A percentile compares a stretch with the other conserved stretches of the same genome.
Conservation (phyloP, 305 asterid genomes). For the Caryopteris hybrid region DNA sequence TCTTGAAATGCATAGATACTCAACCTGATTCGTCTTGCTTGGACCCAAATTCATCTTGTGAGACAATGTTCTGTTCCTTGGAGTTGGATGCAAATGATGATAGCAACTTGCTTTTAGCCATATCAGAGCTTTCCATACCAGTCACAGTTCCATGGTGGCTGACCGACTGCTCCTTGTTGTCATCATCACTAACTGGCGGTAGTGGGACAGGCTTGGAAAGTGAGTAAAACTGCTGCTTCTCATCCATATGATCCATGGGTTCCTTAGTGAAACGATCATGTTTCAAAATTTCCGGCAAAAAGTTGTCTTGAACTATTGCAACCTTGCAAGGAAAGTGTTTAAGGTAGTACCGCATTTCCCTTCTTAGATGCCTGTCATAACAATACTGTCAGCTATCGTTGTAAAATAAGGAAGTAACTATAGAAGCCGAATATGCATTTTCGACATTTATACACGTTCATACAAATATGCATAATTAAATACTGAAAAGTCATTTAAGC, state of each 20-base stretch:
- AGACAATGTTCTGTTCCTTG: slow-evolving; percentile 31
- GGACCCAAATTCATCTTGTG: slow-evolving; percentile 29
- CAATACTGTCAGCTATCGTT: slow-evolving; percentile 4
- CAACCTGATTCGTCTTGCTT: slow-evolving; percentile 51
- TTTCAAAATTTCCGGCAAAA: slow-evolving; percentile 35
- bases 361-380: slow-evolving; percentile 58
- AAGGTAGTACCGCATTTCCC: slow-evolving; percentile 55
- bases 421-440: neutral
- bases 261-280: slow-evolving; percentile 27
- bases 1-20: neutral
- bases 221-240: slow-evolving; percentile 39
- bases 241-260: slow-evolving; percentile 32
- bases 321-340: slow-evolving; percentile 64
- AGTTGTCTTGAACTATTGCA: slow-evolving; percentile 51
- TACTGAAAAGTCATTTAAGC: neutral
- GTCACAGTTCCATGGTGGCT: slow-evolving; percentile 24
- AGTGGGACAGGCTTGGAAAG: slow-evolving; percentile 46
- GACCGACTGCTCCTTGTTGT: slow-evolving; percentile 32
- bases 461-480: neutral
- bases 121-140: slow-evolving; percentile 38
- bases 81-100: slow-evolving; percentile 24
- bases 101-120: slow-evolving; percentile 18
- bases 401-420: neutral
- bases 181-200: slow-evolving; percentile 32
- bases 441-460: neutral